A percentile compares a stretch with the other conserved stretches of the same genome.
phyloP scores from a whole-genome alignment of 2,329 filamentous ascomycete species.

The Sporothrix variecibatus region DNA sequence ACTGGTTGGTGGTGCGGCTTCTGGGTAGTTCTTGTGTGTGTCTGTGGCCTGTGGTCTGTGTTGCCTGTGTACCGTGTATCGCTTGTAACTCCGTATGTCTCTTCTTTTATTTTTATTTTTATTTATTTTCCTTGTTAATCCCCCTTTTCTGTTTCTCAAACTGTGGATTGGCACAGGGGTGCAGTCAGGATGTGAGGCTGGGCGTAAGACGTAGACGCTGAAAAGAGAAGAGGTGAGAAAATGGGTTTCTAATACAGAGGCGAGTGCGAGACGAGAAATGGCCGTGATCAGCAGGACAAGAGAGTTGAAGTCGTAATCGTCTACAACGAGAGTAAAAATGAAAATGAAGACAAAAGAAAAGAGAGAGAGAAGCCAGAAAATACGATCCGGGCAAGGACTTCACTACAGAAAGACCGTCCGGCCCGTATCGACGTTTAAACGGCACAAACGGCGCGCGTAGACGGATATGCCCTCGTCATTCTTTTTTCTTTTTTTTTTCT shows the following conservation, averaged over 20 bases:
- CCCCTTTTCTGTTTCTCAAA: background rate
- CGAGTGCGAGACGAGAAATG: background rate
- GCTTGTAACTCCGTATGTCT: background rate
- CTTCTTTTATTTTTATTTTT: background rate
- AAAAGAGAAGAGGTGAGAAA: background rate
- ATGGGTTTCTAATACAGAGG: background rate
- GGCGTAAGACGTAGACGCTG: background rate
- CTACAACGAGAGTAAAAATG: background rate
- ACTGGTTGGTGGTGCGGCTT: background rate
- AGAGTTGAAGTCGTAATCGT: background rate
- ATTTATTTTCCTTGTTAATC: background rate
- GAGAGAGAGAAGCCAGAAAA: background rate
- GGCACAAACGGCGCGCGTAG: background rate
- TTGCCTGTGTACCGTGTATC: background rate
- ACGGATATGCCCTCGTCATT: background rate
- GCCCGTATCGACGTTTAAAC: background rate
- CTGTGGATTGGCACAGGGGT: background rate
- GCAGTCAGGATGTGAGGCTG: background rate
- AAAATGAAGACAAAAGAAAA: background rate
- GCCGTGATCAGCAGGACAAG: background rate
- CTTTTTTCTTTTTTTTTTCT: background rate
- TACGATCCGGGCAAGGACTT: background rate
- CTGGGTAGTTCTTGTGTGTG: background rate
- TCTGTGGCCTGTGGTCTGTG: background rate
- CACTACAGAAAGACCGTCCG: background rate